These are phyloP conservation scores for Tilletia setariae DNA, from an alignment of 1,284 basidiomycete genomes.

Conservation along the genomic window DNA sequence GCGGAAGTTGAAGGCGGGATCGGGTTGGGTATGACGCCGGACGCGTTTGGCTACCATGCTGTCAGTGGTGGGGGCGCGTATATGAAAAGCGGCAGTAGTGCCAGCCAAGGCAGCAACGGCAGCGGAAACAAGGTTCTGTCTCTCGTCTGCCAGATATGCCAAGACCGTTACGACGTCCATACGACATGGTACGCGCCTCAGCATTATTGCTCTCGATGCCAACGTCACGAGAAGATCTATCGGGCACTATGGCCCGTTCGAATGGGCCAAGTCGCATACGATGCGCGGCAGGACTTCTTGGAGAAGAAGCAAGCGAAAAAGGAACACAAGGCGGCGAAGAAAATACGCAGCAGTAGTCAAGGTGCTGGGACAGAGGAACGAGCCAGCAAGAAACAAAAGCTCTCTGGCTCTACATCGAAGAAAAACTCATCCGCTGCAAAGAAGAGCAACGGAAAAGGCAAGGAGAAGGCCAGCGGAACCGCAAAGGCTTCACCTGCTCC, in stretches of 20 bases:
- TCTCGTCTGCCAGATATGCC: constrained; percentile 47
- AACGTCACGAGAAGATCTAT: constrained; percentile 52
- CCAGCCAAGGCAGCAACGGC: not conserved
- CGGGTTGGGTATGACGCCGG: not conserved
- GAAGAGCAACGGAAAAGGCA: constrained; percentile 11
- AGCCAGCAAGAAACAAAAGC: constrained; percentile 8
- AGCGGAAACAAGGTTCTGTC: constrained; percentile 25
- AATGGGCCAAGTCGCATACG: constrained; percentile 20
- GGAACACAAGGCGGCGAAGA: constrained; percentile 8
- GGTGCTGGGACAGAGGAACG: not conserved
- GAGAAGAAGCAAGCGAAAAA: constrained; percentile 14
- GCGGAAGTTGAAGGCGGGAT: constrained; percentile 4
- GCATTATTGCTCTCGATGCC: constrained; percentile 48
- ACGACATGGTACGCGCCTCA: constrained; percentile 53
- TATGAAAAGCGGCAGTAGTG: not conserved
- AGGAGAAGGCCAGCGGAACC: constrained; percentile 12
- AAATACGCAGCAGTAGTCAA: not conserved
- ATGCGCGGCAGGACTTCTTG: not conserved
- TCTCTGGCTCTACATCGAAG: not conserved
- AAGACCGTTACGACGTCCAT: constrained; percentile 44
- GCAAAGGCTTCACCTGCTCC: not conserved
- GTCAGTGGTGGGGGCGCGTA: not conserved
- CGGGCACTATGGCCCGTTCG: constrained; percentile 50
- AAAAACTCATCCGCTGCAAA: constrained; percentile 11
- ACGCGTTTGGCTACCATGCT: not conserved